Percentiles rank a stretch among this genome's conserved stretches.
phyloP scores from a whole-genome alignment of 1,284 basidiomycete species.

The Puccinia coronata region DNA sequence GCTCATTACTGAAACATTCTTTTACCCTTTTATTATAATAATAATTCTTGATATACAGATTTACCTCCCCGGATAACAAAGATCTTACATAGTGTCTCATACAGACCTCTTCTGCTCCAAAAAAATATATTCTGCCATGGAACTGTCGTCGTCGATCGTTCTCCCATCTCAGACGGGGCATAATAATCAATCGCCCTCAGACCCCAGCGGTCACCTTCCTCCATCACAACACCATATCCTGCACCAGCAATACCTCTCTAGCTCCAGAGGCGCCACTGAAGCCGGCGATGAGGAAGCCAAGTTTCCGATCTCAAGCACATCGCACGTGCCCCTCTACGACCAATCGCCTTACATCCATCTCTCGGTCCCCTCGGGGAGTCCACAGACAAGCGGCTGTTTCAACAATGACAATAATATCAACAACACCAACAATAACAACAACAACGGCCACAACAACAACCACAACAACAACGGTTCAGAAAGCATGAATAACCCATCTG shows the following conservation, averaged over 20 bases:
- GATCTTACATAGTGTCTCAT: constrained; percentile 10
- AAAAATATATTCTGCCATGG: constrained; percentile 29
- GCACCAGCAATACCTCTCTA: constrained; percentile 36
- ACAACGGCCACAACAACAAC: not conserved
- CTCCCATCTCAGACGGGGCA: not conserved
- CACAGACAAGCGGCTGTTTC: constrained; percentile 4
- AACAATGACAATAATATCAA: not conserved
- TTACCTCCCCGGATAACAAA: not conserved
- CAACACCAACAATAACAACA: not conserved
- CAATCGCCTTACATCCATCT: constrained; percentile 19
- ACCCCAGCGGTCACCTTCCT: constrained; percentile 3
- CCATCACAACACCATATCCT: constrained; percentile 26
- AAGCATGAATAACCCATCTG: not conserved
- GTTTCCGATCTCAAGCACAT: constrained; percentile 15
- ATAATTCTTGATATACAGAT: constrained; percentile 13
- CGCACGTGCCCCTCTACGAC: constrained; percentile 25
- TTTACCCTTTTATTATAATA: not conserved
- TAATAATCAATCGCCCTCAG: constrained; percentile 4
- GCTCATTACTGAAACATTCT: constrained; percentile 30
- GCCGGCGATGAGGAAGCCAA: constrained; percentile 20
- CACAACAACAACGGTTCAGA: not conserved
- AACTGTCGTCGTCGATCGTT: constrained; percentile 36
- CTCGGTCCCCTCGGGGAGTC: constrained; percentile 11
- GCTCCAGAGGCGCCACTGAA: constrained; percentile 26
- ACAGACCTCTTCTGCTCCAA: not conserved